A percentile compares a stretch with the other conserved stretches of the same genome.
Conservation (phyloP, 139 green algal genomes). For the Nannochloris sp. region DNA sequence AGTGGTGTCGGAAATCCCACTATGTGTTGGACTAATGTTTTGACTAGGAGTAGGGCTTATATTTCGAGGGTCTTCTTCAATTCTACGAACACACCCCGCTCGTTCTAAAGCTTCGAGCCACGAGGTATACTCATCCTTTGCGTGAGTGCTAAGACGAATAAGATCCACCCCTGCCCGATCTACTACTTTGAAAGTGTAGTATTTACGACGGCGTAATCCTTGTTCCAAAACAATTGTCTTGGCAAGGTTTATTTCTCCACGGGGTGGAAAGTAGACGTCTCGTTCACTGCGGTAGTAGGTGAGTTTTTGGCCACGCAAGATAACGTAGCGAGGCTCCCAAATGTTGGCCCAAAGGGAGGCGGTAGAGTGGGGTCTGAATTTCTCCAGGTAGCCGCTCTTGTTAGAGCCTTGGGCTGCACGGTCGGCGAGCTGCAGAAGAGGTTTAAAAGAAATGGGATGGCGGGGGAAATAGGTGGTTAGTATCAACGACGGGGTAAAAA, state of each 20-base stretch:
- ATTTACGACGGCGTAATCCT: constrained; percentile 21
- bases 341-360: constrained; percentile 18
- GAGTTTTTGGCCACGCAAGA: constrained; percentile 31
- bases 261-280: constrained; percentile 31
- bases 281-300: constrained; percentile 43
- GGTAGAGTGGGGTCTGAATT: constrained; percentile 35
- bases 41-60: too few relatives aligned
- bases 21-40: too few relatives aligned
- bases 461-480: not conserved
- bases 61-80: not conserved
- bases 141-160: constrained; percentile 38
- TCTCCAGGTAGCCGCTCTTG: constrained; percentile 41
- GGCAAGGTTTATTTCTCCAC: constrained; percentile 39
- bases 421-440: constrained; percentile 8
- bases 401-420: constrained; percentile 1
- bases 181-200: constrained; percentile 39
- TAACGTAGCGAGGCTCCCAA: constrained; percentile 46
- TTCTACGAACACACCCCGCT: constrained; percentile 22
- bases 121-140: constrained; percentile 8
- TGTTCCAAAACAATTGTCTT: constrained; percentile 33
- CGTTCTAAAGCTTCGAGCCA: constrained; percentile 52
- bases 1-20: too few relatives aligned
- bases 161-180: constrained; percentile 26
- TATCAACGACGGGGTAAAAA: not conserved
- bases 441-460: not conserved